Base-by-base conservation (phyloP, 371 early-diverging fungal species). In the Ecytonucleospora hepatopenaei region DNA sequence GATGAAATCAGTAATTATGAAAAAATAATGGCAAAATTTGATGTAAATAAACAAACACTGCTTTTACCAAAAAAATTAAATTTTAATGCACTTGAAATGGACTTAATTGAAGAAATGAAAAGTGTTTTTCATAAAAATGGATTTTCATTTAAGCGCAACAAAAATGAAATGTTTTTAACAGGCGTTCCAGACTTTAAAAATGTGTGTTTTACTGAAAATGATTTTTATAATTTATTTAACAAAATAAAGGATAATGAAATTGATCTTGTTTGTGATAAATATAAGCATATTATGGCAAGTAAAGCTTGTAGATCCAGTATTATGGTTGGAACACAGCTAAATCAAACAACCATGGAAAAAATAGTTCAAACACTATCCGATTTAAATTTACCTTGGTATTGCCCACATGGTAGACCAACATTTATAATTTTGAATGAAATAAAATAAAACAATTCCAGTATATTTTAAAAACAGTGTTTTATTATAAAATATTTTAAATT, bases 1-100 rank as follows among this genome's bases (percentile, higher is more conserved):
- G 94, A 94, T 77, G 97, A 97, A 80, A 96, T 93, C 76, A 89
- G 83, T 75, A 91, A 90, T 71, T 97, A 87, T 82, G 96, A 95
- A 77, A 82, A 48, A 1, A 69, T 85, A 19, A 72, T 65, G 58
- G 63, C 55, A 26, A 66, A 65, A 0, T 74, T 72, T 56, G 48
- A 46, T 32, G 51, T 82, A n/a, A 72, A 73, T 19, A 79, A 66
- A 34, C 94, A 94, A 66, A 80, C 73, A 49, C 82, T 81, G 0
- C 71, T 79, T 48, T 80, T 79, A 0, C 88, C 88, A 0, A 70
- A 80, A 23, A 59, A 62, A 8, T 71, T 90, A 12, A 79, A 88
- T 40, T 69, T 94, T 23, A 86, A 86, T 1, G 84, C 86, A 0
- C 83, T 86, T 23, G 87, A 91, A 51, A 88, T 89, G 68, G 71